These are phyloP conservation scores for Pterula multifida DNA, from an alignment of 1,284 basidiomycete genomes.

Conservation along the genomic window DNA sequence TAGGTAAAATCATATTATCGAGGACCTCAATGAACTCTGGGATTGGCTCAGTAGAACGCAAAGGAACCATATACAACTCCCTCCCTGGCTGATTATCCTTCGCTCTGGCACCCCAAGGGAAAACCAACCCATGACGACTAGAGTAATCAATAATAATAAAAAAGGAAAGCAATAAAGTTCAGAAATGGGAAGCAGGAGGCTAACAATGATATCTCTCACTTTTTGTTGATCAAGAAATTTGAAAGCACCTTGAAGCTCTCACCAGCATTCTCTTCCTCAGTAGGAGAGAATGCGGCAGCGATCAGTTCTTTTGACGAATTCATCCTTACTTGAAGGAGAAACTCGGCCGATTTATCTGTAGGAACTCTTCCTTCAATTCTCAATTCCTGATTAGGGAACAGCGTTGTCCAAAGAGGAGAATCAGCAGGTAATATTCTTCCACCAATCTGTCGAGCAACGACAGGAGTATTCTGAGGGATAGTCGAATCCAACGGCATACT, in stretches of 20 bases:
- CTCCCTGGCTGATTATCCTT: constrained; percentile 68
- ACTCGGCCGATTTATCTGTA: constrained; percentile 59
- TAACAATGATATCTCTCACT: constrained; percentile 35
- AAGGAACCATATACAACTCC: constrained; percentile 82
- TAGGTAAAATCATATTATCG: constrained; percentile 67
- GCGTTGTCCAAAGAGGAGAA: constrained; percentile 54
- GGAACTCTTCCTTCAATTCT: constrained; percentile 77
- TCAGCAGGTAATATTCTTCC: constrained; percentile 41
- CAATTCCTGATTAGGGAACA: constrained; percentile 57
- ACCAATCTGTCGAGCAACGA: constrained; percentile 63
- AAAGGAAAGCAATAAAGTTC: constrained; percentile 6
- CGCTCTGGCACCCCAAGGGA: constrained; percentile 69
- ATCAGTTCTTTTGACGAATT: constrained; percentile 72
- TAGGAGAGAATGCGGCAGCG: constrained; percentile 58
- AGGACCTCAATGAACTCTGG: constrained; percentile 83
- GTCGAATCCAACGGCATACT: constrained; percentile 67
- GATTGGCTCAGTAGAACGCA: constrained; percentile 53
- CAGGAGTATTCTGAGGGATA: constrained; percentile 48
- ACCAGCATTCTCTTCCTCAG: constrained; percentile 27
- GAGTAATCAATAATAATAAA: constrained; percentile 10
- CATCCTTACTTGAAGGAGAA: constrained; percentile 63
- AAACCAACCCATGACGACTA: constrained; percentile 79
- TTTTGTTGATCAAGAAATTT: constrained; percentile 62
- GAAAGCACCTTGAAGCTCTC: constrained; percentile 46
- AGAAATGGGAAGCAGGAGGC: constrained; percentile 5